phyloP scores from a whole-genome alignment of 352 stramenopile species.

The Globisporangium apiculatum region DNA sequence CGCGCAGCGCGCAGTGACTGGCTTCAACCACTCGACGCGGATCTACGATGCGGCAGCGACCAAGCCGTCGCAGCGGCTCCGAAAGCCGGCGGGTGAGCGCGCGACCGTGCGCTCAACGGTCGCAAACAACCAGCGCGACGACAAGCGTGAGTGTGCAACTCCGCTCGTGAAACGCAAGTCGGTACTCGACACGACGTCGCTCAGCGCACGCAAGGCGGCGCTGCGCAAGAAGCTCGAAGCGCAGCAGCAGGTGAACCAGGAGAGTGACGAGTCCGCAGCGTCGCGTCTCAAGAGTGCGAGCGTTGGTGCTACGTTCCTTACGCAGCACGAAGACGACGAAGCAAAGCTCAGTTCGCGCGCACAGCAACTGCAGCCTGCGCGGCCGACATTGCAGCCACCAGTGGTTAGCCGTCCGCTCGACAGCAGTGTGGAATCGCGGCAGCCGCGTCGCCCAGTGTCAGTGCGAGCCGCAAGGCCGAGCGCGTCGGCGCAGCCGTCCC shows the following conservation, averaged over 20 bases:
- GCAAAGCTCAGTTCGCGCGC: constrained; percentile 6
- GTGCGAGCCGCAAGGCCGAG: constrained; percentile 1
- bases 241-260: constrained; percentile 5
- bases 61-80: background rate
- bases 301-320: constrained; percentile 26
- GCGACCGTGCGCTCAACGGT: background rate
- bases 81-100: constrained; percentile 1
- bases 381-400: background rate
- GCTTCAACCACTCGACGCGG: constrained; percentile 13
- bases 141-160: background rate
- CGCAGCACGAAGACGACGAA: constrained; percentile 34
- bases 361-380: background rate
- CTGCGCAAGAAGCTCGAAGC: constrained; percentile 34
- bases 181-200: constrained; percentile 1
- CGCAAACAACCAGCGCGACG: constrained; percentile 18
- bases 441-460: constrained; percentile 4
- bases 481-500: background rate
- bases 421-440: background rate
- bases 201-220: constrained; percentile 28
- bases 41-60: constrained; percentile 13
- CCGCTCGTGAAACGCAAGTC: constrained; percentile 1
- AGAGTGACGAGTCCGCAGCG: background rate
- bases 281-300: background rate
- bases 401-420: background rate
- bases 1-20: background rate